Conservation (phyloP, 2,329 filamentous ascomycete genomes). For the Neospermospora avenae region DNA sequence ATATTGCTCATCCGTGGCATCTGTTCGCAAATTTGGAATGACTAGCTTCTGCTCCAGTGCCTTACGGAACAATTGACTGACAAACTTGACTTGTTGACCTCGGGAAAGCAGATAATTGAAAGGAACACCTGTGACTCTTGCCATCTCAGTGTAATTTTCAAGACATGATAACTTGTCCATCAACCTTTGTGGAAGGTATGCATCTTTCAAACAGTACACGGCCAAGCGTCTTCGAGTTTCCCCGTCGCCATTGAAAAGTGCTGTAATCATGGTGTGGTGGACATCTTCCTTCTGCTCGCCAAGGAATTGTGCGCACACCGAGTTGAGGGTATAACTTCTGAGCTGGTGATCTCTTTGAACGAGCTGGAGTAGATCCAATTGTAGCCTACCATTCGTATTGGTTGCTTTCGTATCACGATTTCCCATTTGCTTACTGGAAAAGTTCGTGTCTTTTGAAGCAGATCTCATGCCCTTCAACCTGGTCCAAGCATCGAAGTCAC, state of each 20-base stretch:
- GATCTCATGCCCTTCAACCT: constrained; percentile 71
- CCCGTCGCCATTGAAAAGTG: constrained; percentile 92
- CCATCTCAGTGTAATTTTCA: constrained; percentile 99
- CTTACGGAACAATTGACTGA: constrained; percentile 96
- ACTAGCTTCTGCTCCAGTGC: constrained; percentile 90
- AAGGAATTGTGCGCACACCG: constrained; percentile 89
- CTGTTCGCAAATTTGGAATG: constrained; percentile 77
- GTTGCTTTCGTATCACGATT: constrained; percentile 92
- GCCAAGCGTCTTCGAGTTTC: constrained; percentile 89
- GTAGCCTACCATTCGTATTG: constrained; percentile 90
- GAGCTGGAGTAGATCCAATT: constrained; percentile 90
- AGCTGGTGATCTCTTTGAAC: constrained; percentile 94
- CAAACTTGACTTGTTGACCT: constrained; percentile 95
- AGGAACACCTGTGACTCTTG: constrained; percentile 95
- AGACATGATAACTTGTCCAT: constrained; percentile 98
- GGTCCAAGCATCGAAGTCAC: constrained; percentile 82
- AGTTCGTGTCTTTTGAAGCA: constrained; percentile 72
- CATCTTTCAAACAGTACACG: constrained; percentile 96
- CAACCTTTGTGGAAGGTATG: constrained; percentile 86
- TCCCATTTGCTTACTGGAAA: constrained; percentile 98
- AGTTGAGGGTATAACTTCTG: constrained; percentile 95
- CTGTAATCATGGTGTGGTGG: constrained; percentile 98
- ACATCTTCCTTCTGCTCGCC: constrained; percentile 99
- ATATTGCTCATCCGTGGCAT: constrained; percentile 81
- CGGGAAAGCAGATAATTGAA: constrained; percentile 92